phyloP scores from a whole-genome alignment of 495 filamentous ascomycete species.

The Talaromyces ruber region DNA sequence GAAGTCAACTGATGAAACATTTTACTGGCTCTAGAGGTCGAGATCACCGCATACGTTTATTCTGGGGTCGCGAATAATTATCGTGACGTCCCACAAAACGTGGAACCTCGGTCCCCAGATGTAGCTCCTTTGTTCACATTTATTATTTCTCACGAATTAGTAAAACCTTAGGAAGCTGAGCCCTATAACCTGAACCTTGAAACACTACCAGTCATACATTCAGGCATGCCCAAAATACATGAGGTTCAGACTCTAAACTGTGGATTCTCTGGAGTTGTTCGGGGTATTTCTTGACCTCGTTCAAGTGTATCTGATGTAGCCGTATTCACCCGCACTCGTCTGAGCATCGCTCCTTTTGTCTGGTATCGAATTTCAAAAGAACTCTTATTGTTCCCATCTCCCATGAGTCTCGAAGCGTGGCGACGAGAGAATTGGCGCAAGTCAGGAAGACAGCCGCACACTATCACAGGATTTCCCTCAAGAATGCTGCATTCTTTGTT shows the following conservation, averaged over 20 bases:
- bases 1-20: not conserved
- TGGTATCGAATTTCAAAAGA: not conserved
- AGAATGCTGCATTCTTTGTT: slow-evolving; percentile 10
- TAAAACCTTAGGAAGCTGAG: not conserved
- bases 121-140: not conserved
- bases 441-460: slow-evolving; percentile 17
- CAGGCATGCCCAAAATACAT: not conserved
- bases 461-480: slow-evolving; percentile 21
- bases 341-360: not conserved
- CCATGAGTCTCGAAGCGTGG: slow-evolving; percentile 14
- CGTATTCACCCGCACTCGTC: not conserved
- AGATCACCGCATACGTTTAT: not conserved
- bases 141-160: not conserved
- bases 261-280: not conserved
- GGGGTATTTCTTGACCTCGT: not conserved
- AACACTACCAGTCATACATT: not conserved
- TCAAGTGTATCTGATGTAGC: not conserved
- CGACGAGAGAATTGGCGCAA: slow-evolving; percentile 16
- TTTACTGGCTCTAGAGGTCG: not conserved
- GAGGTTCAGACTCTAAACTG: not conserved
- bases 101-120: not conserved
- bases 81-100: not conserved
- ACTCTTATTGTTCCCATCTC: slow-evolving; percentile 5
- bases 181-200: not conserved
- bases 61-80: not conserved